Percentiles rank a stretch among this genome's conserved stretches.
Conservation (phyloP, 805 yeast species). For the Debaryomyces maramus region DNA sequence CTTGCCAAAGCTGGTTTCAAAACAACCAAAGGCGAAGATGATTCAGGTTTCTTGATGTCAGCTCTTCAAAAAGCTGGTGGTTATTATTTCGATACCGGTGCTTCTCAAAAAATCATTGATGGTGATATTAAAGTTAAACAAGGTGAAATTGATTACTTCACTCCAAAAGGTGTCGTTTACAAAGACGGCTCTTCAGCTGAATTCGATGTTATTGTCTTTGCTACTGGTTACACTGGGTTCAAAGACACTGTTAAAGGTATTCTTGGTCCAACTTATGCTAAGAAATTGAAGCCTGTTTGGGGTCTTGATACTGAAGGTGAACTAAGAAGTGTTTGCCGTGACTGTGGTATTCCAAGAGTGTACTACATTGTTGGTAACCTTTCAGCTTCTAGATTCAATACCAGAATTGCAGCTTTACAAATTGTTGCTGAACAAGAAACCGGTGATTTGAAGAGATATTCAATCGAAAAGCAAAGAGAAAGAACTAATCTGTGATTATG, state of each 20-base stretch:
- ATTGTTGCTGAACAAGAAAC: constrained; percentile 30
- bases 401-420: constrained; percentile 40
- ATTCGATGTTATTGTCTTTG: constrained; percentile 41
- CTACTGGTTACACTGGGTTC: constrained; percentile 46
- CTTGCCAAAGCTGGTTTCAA: constrained; percentile 41
- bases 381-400: constrained; percentile 36
- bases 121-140: constrained; percentile 39
- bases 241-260: constrained; percentile 37
- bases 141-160: constrained; percentile 34
- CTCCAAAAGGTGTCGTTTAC: constrained; percentile 36
- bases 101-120: constrained; percentile 37
- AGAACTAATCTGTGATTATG: constrained; percentile 2
- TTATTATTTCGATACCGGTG: constrained; percentile 47
- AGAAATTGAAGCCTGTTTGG: constrained; percentile 39
- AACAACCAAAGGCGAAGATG: constrained; percentile 41
- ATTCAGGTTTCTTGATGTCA: constrained; percentile 40
- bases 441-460: constrained; percentile 3
- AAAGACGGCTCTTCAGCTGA: constrained; percentile 35
- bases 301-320: constrained; percentile 46
- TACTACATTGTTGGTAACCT: constrained; percentile 45
- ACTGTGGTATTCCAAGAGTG: constrained; percentile 38
- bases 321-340: constrained; percentile 35
- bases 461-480: constrained; percentile 3
- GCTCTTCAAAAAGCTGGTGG: constrained; percentile 45
- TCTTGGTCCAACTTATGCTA: constrained; percentile 36